Conservation (phyloP, 106 monocot species). For the Agapanthus africanus region DNA sequence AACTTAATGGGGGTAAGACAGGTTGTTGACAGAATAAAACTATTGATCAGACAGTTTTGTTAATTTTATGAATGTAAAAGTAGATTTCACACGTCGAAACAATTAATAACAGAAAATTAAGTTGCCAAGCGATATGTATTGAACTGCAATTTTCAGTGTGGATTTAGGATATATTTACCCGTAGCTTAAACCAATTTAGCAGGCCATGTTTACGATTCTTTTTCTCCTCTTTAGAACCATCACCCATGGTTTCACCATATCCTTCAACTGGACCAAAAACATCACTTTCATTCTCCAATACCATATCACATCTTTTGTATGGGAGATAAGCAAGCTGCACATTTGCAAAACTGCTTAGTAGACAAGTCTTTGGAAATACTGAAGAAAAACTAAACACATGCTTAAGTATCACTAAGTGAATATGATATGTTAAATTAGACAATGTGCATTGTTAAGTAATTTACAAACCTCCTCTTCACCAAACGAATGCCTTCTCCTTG, state of each 20-base stretch:
- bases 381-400: neutral
- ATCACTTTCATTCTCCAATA: conserved; percentile 58
- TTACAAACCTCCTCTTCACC: conserved; percentile 85
- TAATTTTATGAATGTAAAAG: too few relatives aligned
- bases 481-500: conserved; percentile 84
- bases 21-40: too few relatives aligned
- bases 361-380: neutral
- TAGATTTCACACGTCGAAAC: too few relatives aligned
- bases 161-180: conserved; percentile 38
- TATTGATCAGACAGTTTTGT: too few relatives aligned
- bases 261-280: conserved; percentile 52
- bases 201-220: conserved; percentile 72
- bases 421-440: neutral
- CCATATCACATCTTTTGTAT: conserved; percentile 78
- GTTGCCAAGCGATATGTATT: neutral
- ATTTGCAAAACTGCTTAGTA: conserved; percentile 4
- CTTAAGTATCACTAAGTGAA: neutral
- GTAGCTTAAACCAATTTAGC: conserved; percentile 90
- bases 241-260: conserved; percentile 48
- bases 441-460: neutral
- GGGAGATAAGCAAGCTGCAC: conserved; percentile 96
- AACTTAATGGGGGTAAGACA: too few relatives aligned
- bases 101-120: neutral
- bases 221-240: conserved; percentile 70
- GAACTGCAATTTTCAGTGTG: neutral